phyloP scores from a whole-genome alignment of 495 filamentous ascomycete species.

The Penicillium verhagenii region DNA sequence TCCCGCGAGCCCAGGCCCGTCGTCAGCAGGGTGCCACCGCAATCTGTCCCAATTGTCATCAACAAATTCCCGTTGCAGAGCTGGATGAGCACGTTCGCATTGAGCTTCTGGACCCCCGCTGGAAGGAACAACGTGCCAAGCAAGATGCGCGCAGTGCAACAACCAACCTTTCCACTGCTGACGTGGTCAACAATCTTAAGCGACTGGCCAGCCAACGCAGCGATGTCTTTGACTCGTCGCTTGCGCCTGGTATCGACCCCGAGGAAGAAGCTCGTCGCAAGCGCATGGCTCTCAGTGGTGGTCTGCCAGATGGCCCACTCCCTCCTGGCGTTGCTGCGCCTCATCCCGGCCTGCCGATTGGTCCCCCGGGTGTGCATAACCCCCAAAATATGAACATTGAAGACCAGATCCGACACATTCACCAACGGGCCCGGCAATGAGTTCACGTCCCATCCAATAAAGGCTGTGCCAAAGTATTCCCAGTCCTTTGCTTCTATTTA shows the following conservation, averaged over 20 bases:
- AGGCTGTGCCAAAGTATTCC: neutral
- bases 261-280: conserved; percentile 79
- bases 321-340: conserved; percentile 8
- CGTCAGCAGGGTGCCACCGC: conserved; percentile 63
- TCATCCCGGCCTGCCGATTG: conserved; percentile 8
- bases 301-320: conserved; percentile 18
- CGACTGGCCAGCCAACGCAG: conserved; percentile 89
- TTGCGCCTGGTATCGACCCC: conserved; percentile 27
- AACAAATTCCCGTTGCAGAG: conserved; percentile 81
- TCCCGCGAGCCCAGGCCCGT: conserved; percentile 77
- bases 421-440: conserved; percentile 40
- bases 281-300: conserved; percentile 56
- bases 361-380: conserved; percentile 27
- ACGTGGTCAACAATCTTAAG: conserved; percentile 93
- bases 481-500: neutral
- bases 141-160: conserved; percentile 78
- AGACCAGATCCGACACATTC: conserved; percentile 51
- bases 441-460: neutral
- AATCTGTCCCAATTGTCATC: conserved; percentile 91
- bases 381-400: conserved; percentile 48
- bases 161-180: conserved; percentile 81
- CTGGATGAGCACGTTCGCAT: conserved; percentile 94
- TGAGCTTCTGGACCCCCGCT: conserved; percentile 90
- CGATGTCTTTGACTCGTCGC: conserved; percentile 78
- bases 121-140: conserved; percentile 94